Percentiles rank a stretch among this genome's conserved stretches.
These are phyloP conservation scores for Zasmidium cellare DNA, from an alignment of 2,329 filamentous ascomycete species.

Conservation along the genomic window DNA sequence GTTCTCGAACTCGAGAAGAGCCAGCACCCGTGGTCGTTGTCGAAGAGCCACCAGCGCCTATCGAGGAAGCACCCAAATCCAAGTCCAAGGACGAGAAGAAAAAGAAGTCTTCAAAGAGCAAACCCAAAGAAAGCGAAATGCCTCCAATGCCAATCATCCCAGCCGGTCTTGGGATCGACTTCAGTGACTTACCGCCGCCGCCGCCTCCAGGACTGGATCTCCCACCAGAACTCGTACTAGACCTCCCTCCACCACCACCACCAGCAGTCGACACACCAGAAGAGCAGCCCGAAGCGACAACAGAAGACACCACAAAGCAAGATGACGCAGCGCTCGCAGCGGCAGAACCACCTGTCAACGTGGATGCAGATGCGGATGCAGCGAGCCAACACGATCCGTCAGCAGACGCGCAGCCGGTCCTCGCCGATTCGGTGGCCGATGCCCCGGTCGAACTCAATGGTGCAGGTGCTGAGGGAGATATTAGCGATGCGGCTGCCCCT, in stretches of 20 bases:
- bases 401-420: constrained; percentile 2
- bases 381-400: background rate
- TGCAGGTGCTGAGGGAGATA: background rate
- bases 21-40: background rate
- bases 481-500: background rate
- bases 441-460: background rate
- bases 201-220: too few relatives aligned
- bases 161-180: constrained; percentile 18
- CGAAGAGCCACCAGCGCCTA: background rate
- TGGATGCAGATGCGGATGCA: background rate
- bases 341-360: background rate
- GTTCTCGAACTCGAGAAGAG: background rate
- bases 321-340: background rate
- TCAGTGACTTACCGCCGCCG: constrained; percentile 8
- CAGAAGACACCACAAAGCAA: background rate
- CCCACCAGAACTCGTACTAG: background rate
- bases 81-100: constrained; percentile 9
- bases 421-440: constrained; percentile 2
- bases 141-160: constrained; percentile 6
- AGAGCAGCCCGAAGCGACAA: background rate
- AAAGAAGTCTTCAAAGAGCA: constrained; percentile 18
- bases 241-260: background rate
- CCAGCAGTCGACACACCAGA: constrained; percentile 4
- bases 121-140: constrained; percentile 1
- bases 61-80: background rate